Conservation (phyloP, 2,329 filamentous ascomycete genomes). For the Fusarium sp. region DNA sequence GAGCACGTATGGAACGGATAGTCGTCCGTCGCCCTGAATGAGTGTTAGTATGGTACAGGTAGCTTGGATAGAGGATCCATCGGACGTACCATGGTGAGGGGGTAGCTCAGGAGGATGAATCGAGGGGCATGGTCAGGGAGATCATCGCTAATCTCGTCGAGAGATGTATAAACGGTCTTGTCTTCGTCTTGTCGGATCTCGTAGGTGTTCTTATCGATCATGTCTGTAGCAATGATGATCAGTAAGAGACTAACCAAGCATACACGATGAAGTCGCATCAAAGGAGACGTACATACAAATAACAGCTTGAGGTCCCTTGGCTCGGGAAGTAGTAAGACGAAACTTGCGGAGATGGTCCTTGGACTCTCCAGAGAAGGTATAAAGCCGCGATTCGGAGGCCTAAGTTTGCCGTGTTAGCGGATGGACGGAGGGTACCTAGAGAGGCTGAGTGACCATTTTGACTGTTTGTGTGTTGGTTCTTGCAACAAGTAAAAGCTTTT, state of each 20-base stretch:
- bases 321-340: slow-evolving; percentile 87
- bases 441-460: slow-evolving; percentile 32
- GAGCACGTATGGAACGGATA: slow-evolving; percentile 92
- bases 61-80: neutral
- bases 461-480: neutral
- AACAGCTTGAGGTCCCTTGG: slow-evolving; percentile 87
- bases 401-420: slow-evolving; percentile 38
- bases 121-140: slow-evolving; percentile 92
- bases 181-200: slow-evolving; percentile 89
- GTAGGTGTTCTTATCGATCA: slow-evolving; percentile 89
- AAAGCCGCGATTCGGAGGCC: slow-evolving; percentile 85
- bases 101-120: slow-evolving; percentile 91
- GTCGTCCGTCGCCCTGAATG: slow-evolving; percentile 78
- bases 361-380: slow-evolving; percentile 91
- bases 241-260: slow-evolving; percentile 18
- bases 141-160: slow-evolving; percentile 86
- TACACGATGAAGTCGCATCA: neutral
- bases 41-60: slow-evolving; percentile 26
- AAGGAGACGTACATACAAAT: slow-evolving; percentile 79
- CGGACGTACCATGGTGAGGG: slow-evolving; percentile 78
- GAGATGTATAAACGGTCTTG: slow-evolving; percentile 79
- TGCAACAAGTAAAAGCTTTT: neutral
- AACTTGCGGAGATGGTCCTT: slow-evolving; percentile 94
- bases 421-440: neutral
- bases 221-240: slow-evolving; percentile 65